Percentiles rank a stretch among this genome's conserved stretches.
Evolutionary conservation across 352 stramenopile species (phyloP).

Genomic region (Phytophthora agathidicida): DNA sequence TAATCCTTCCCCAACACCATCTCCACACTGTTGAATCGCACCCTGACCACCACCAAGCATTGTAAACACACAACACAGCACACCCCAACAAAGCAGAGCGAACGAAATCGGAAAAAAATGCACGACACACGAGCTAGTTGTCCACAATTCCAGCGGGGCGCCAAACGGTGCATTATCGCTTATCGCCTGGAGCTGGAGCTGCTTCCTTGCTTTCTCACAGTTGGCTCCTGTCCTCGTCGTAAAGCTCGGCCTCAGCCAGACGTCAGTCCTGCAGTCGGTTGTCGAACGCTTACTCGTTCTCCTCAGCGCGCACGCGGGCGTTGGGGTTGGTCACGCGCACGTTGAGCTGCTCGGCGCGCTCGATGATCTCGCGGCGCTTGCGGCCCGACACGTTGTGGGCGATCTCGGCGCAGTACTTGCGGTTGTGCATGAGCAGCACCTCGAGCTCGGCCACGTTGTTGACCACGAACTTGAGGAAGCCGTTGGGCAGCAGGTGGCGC

Average conservation of each 20-base stretch:
- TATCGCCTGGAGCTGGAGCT: constrained; percentile 43
- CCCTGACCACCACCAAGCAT: too few relatives aligned
- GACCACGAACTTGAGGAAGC: constrained; percentile 99
- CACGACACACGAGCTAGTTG: constrained; percentile 38
- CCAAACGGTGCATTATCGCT: constrained; percentile 52
- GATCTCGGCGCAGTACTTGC: constrained; percentile 99
- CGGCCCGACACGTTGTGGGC: constrained; percentile 97
- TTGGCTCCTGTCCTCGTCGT: constrained; percentile 44
- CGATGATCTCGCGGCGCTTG: constrained; percentile 98
- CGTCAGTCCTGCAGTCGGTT: constrained; percentile 30
- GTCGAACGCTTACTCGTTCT: constrained; percentile 89
- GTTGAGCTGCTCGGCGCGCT: constrained; percentile 98
- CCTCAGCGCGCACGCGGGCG: constrained; percentile 96
- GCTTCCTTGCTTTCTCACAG: constrained; percentile 49
- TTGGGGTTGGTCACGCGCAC: constrained; percentile 99
- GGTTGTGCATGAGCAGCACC: constrained; percentile 93
- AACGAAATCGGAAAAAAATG: constrained; percentile 22
- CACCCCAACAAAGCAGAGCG: neutral
- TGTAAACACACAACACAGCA: neutral
- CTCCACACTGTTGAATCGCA: too few relatives aligned
- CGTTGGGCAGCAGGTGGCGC: constrained; percentile 97
- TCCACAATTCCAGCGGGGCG: constrained; percentile 50
- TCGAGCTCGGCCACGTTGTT: constrained; percentile 99
- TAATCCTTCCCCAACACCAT: too few relatives aligned
- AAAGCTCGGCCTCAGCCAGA: constrained; percentile 30